Base-by-base conservation (phyloP, 371 early-diverging fungal genomes). In the Mucor lusitanicus region DNA sequence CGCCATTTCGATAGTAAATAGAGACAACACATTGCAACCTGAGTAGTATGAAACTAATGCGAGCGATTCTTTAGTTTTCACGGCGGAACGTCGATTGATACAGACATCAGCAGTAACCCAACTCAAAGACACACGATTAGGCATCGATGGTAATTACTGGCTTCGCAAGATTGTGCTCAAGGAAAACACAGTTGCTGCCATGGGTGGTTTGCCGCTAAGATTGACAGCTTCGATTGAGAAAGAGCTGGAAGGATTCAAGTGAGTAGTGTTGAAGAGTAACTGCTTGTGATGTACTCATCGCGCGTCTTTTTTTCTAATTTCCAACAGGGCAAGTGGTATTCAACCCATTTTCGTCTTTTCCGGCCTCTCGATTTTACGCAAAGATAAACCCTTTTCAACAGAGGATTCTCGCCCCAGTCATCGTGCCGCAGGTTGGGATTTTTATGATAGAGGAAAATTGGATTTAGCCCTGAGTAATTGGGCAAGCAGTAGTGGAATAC, bases 91-190 rank as follows among this genome's bases (percentile, higher is more conserved):
- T 69, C 84, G 84, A 21, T 80, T 91, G 28, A 65, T 86, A 55
- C 87, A 88, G 68, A 82, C 81, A 28, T 76, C 85, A 33, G 86
- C 89, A n/a, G 78, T 91, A 17, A 64, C 84, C 39, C 77, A 80
- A 35, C 84, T 92, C 48, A 81, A 84, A 63, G 91, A 87, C 46
- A 86, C 85, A 25, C 82, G 92, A 48, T 78, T 93, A 39, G 92
- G 91, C 62, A 89, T 93, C 62, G 94, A 93, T 64, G 94, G 91
- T 65, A 86, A 85, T 72, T 83, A 87, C 68, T 93, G 94, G 94
- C 78, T 93, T 32, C 84, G 88, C 37, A 86, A 85, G 69, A 67
- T 91, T 39, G 71, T 90, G 17, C 72, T 68, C n/a, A 87, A 85
- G 73, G 89, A 89, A 25, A 72, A 84, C 63, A 76, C 83, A 63